Evolutionary conservation across 768 basidiomycete genomes (phyloP).

Genomic region (Lactarius hatsudake): DNA sequence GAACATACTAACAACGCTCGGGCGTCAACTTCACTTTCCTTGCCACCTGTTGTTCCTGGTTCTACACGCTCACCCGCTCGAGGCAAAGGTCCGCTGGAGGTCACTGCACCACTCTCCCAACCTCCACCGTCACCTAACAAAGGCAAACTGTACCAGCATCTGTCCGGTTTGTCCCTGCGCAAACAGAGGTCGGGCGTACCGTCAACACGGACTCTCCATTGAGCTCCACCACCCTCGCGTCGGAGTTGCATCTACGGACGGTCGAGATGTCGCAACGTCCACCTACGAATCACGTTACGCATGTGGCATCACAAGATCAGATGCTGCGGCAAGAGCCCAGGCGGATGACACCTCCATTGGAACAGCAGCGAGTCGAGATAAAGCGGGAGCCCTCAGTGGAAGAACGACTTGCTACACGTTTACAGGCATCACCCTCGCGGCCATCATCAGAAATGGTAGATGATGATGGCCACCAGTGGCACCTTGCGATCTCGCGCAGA

Average conservation of each 20-base stretch:
- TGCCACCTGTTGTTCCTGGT: background rate
- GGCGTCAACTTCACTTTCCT: background rate
- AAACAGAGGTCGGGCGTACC: conserved; percentile 21
- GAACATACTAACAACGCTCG: background rate
- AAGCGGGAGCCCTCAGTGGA: conserved; percentile 19
- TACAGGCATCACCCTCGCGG: background rate
- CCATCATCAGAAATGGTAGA: background rate
- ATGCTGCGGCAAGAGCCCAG: background rate
- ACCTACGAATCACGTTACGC: background rate
- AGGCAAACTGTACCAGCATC: background rate
- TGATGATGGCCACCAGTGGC: background rate
- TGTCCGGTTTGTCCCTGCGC: conserved; percentile 19
- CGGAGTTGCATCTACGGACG: conserved; percentile 14
- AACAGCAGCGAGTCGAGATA: background rate
- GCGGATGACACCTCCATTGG: background rate
- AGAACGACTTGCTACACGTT: background rate
- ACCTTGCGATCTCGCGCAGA: background rate
- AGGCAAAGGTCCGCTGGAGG: background rate
- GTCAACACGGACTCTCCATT: conserved; percentile 23
- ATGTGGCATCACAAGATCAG: background rate
- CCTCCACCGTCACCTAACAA: background rate
- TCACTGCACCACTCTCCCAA: background rate
- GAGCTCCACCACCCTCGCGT: conserved; percentile 23
- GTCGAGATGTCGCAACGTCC: background rate
- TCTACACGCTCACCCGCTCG: background rate